Conservation (phyloP, 2,329 filamentous ascomycete species). For the Diplodia mutila region DNA sequence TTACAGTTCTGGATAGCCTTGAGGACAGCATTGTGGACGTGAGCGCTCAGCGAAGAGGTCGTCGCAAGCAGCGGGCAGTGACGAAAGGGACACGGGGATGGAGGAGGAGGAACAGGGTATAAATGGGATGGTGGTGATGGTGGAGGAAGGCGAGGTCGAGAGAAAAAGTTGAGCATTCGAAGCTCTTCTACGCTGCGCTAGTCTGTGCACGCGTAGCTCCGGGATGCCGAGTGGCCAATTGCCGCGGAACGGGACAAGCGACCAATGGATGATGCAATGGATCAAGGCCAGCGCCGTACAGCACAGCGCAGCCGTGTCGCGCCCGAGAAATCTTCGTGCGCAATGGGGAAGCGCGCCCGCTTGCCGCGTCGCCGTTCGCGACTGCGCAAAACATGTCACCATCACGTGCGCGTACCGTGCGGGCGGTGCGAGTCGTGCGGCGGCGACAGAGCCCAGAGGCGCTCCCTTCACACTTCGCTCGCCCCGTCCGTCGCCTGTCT, state of each 20-base stretch:
- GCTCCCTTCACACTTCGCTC: conserved; percentile 10
- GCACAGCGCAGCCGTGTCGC: not conserved
- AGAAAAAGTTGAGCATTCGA: conserved; percentile 32
- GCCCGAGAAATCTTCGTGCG: conserved; percentile 19
- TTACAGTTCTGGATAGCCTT: conserved; percentile 48
- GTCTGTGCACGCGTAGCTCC: conserved; percentile 11
- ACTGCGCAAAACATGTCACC: not conserved
- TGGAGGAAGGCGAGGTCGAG: conserved; percentile 33
- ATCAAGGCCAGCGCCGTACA: not conserved
- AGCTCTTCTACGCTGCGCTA: conserved; percentile 24
- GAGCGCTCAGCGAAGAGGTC: conserved; percentile 28
- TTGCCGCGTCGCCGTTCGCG: not conserved
- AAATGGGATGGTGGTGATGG: conserved; percentile 35
- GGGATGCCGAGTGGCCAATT: conserved; percentile 23
- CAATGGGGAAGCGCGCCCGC: not conserved
- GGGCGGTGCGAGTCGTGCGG: conserved; percentile 12
- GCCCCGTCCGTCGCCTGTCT: not conserved
- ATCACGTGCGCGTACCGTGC: not conserved
- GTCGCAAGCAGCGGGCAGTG: conserved; percentile 36
- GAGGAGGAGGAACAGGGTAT: conserved; percentile 28
- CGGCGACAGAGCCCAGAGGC: conserved; percentile 16
- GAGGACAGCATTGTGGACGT: conserved; percentile 46
- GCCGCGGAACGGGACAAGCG: conserved; percentile 9
- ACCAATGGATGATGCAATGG: conserved; percentile 11
- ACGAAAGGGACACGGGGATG: conserved; percentile 34